These are phyloP conservation scores for Brasilioporus rufonigricans DNA, from an alignment of 768 basidiomycete species.

Conservation along the genomic window DNA sequence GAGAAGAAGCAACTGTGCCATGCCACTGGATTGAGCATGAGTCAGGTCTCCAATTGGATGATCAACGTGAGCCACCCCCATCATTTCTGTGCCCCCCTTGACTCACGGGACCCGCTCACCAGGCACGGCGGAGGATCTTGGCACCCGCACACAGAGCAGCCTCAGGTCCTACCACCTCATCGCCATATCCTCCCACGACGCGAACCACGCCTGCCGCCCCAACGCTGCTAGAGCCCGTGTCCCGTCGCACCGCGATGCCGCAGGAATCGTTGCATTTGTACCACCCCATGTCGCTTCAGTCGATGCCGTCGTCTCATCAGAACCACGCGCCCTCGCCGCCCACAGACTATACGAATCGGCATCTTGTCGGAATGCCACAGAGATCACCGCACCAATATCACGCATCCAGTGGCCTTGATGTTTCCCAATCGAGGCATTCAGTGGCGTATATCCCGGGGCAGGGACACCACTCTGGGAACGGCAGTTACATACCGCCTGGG, in stretches of 20 bases:
- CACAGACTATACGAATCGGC: slow-evolving; percentile 46
- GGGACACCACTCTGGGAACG: slow-evolving; percentile 42
- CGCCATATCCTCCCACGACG: slow-evolving; percentile 59
- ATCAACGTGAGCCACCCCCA: slow-evolving; percentile 61
- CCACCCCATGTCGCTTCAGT: slow-evolving; percentile 76
- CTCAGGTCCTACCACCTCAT: slow-evolving; percentile 73
- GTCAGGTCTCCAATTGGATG: slow-evolving; percentile 93
- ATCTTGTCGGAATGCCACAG: slow-evolving; percentile 45
- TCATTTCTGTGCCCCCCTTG: slow-evolving; percentile 9
- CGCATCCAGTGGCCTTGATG: slow-evolving; percentile 21
- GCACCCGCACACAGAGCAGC: slow-evolving; percentile 78
- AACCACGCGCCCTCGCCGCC: slow-evolving; percentile 32
- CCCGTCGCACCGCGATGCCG: slow-evolving; percentile 65
- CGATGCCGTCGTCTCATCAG: slow-evolving; percentile 34
- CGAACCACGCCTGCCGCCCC: slow-evolving; percentile 24
- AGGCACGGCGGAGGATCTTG: slow-evolving; percentile 82
- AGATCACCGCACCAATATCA: slow-evolving; percentile 32
- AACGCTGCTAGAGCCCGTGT: slow-evolving; percentile 36
- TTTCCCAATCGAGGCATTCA: slow-evolving; percentile 36
- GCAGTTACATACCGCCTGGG: slow-evolving; percentile 31
- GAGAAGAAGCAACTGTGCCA: slow-evolving; percentile 89
- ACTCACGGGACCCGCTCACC: slow-evolving; percentile 14
- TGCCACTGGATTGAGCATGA: slow-evolving; percentile 84
- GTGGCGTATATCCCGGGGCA: slow-evolving; percentile 39
- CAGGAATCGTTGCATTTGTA: slow-evolving; percentile 72